phyloP scores from a whole-genome alignment of 768 basidiomycete species.

The Xerocomellus dryophilus region DNA sequence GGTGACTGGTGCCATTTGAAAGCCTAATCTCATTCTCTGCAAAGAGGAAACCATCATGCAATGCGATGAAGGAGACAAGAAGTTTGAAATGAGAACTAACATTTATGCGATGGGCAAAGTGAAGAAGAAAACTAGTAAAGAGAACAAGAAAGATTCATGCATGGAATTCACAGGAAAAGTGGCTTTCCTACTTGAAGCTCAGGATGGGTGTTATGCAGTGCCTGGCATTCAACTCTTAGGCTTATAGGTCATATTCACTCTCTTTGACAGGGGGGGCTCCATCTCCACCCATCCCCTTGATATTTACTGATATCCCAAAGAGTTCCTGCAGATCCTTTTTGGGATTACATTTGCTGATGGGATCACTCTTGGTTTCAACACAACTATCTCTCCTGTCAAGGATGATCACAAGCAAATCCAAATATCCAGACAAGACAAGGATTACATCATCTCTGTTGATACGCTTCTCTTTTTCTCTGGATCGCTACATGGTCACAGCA shows the following conservation, averaged over 20 bases:
- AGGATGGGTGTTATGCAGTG: neutral
- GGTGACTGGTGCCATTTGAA: no score
- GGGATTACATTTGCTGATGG: neutral
- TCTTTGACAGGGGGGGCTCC: slow-evolving; percentile 6
- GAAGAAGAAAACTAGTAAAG: no score
- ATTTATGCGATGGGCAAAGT: no score
- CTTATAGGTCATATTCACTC: neutral
- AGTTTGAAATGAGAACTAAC: no score
- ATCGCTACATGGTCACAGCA: neutral
- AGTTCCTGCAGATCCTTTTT: neutral
- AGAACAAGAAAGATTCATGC: neutral
- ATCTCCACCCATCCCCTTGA: neutral
- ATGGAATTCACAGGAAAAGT: slow-evolving; percentile 1
- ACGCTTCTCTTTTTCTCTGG: neutral
- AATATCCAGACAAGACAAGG: neutral
- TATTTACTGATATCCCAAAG: neutral
- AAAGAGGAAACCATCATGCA: no score
- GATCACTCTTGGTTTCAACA: neutral
- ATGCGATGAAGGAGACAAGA: no score
- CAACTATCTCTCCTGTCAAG: neutral
- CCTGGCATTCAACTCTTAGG: neutral
- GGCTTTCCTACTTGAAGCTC: neutral
- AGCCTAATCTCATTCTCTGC: no score
- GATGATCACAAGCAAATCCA: neutral
- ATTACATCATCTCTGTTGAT: neutral